phyloP scores from a whole-genome alignment of 306 rosid species.

The Boehmeria nivea region DNA sequence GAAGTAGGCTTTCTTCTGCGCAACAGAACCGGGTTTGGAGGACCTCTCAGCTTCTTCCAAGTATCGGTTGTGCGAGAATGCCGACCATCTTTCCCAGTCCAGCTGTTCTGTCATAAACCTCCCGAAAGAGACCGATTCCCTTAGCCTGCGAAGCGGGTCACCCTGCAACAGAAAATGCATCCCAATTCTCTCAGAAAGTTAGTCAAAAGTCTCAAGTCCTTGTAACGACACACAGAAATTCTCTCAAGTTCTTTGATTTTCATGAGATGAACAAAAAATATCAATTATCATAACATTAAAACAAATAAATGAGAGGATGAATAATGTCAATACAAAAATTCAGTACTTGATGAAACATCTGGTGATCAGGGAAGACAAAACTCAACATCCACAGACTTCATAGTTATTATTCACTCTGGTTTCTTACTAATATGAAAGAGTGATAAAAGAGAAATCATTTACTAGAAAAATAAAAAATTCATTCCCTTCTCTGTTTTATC shows the following conservation, averaged over 20 bases:
- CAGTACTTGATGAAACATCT: too few species aligned
- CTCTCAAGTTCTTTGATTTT: background rate
- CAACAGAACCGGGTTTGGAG: conserved; percentile 90
- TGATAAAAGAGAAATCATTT: too few species aligned
- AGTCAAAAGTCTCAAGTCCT: background rate
- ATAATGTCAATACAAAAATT: too few species aligned
- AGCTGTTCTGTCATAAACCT: conserved; percentile 66
- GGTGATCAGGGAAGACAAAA: too few species aligned
- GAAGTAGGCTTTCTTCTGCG: conserved; percentile 79
- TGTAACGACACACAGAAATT: background rate
- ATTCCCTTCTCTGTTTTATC: too few species aligned
- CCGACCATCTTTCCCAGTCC: conserved; percentile 87
- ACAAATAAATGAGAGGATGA: too few species aligned
- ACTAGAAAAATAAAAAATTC: too few species aligned
- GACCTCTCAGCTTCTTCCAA: conserved; percentile 75
- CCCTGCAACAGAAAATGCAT: conserved; percentile 36
- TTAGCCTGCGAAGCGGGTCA: conserved; percentile 43
- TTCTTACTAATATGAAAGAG: too few species aligned
- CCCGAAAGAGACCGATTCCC: conserved; percentile 86
- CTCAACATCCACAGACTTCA: too few species aligned
- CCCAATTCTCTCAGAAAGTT: conserved; percentile 9
- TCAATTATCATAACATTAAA: too few species aligned
- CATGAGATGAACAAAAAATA: conserved; percentile 5
- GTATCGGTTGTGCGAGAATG: conserved; percentile 73
- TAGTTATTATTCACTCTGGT: too few species aligned